Evolutionary conservation across 139 green algal species (phyloP).

Genomic region (Axilococcus clingmanii): DNA sequence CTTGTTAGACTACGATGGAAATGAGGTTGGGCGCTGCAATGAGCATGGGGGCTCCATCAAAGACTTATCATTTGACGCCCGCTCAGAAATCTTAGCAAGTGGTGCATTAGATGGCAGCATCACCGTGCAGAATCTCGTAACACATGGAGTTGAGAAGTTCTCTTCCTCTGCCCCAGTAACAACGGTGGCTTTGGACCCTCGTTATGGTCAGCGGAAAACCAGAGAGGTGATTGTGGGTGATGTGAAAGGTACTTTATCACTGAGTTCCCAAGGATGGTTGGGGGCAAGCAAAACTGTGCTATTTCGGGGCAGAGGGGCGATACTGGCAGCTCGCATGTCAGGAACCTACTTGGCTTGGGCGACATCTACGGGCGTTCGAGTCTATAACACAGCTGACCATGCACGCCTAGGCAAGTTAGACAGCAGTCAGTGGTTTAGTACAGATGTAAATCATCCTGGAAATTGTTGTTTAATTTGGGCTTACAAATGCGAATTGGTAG

Average conservation of each 20-base stretch:
- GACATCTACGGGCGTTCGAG: constrained; percentile 57
- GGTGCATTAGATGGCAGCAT: constrained; percentile 71
- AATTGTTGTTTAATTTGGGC: constrained; percentile 47
- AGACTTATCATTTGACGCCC: constrained; percentile 70
- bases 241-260: constrained; percentile 46
- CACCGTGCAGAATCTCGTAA: constrained; percentile 49
- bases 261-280: constrained; percentile 82
- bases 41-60: constrained; percentile 54
- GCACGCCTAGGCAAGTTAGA: constrained; percentile 34
- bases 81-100: constrained; percentile 66
- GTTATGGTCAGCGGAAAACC: constrained; percentile 52
- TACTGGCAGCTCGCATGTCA: constrained; percentile 58
- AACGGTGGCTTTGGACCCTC: constrained; percentile 75
- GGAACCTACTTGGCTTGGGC: constrained; percentile 78
- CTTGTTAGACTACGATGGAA: constrained; percentile 77
- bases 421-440: background rate
- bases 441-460: constrained; percentile 3
- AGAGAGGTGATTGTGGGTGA: constrained; percentile 71
- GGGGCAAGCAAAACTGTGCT: constrained; percentile 64
- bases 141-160: background rate
- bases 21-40: constrained; percentile 56
- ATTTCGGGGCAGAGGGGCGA: constrained; percentile 52
- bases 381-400: constrained; percentile 66
- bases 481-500: constrained; percentile 49
- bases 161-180: background rate